These are phyloP conservation scores for Mesembryanthemum crystallinum DNA, from an alignment of 148 eudicot genomes.

Conservation along the genomic window DNA sequence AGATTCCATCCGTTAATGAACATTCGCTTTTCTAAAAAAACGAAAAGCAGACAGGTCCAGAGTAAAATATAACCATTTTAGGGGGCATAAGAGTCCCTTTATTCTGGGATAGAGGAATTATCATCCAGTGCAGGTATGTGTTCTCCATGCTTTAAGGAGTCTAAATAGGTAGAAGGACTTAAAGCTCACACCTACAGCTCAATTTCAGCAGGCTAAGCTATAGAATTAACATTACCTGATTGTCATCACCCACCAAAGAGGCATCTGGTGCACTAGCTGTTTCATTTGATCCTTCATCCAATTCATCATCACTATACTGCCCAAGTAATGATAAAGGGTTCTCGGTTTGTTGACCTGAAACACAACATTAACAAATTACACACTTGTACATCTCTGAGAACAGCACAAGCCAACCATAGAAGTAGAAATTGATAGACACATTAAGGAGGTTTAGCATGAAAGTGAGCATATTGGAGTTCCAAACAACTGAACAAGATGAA, in stretches of 20 bases:
- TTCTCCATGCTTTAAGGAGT: background rate
- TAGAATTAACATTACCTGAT: constrained; percentile 45
- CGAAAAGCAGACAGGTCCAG: no score
- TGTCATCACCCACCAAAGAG: constrained; percentile 30
- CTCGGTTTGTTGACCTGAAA: constrained; percentile 64
- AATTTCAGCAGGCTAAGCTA: constrained; percentile 2
- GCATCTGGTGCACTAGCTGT: constrained; percentile 29
- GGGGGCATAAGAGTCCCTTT: background rate
- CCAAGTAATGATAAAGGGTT: constrained; percentile 86
- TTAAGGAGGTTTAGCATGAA: constrained; percentile 5
- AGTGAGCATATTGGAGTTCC: constrained; percentile 20
- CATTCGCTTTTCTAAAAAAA: background rate
- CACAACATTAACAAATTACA: constrained; percentile 27
- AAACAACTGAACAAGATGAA: constrained; percentile 16
- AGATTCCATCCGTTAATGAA: background rate
- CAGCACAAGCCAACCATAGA: constrained; percentile 14
- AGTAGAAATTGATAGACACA: background rate
- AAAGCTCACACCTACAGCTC: background rate
- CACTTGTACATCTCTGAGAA: constrained; percentile 7
- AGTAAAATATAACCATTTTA: background rate
- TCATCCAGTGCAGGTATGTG: background rate
- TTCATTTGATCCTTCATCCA: constrained; percentile 63
- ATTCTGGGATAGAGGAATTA: background rate
- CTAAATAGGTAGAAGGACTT: background rate
- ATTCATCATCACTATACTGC: constrained; percentile 93